Evolutionary conservation across 2,329 filamentous ascomycete genomes (phyloP), one percentile per base, ranked within the genome.

Genomic region (Rhexocercosporidium sp.): DNA sequence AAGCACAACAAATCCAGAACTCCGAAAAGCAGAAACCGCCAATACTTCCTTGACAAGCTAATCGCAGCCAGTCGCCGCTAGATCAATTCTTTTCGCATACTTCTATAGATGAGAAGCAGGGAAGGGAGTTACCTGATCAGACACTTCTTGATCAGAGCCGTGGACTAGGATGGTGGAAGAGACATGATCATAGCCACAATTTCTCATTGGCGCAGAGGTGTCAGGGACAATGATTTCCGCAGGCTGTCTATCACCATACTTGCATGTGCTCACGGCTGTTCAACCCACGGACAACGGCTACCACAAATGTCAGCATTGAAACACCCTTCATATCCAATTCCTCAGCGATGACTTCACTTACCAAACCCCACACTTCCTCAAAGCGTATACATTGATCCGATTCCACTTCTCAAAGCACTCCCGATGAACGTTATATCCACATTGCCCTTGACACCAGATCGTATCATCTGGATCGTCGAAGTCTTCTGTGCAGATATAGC

Each of bases 371-470:
- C 57, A 60, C 9, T 14, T 47, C 27, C 57, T 60, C 3, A 18
- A 3, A 14, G 29, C 53, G 16, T 37, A 22, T 3, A 14, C 25
- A n/a, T 46, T 31, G 16, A 44, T 25, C 5, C 14, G 7, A 29
- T 29, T 18, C 57, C 57, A 60, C 16, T 37, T 31, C 57, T 60
- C 57, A 5, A 47, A 60, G 34, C 57, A 60, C 4, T 11, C 57
- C 39, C 39, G 39, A 22, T 60, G 57, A 11, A 60, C 39, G 20
- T 60, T 60, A 11, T 46, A 16, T 47, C 57, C 57, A 20, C 57
- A 60, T 16, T 60, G 57, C 12, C n/a, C 29, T 20, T 60, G 22
- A 47, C 57, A 60, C 57, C 57, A 60, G 25, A 60, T 20, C 1
- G 27, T n/a, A 29, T 60, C 16, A 6, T 60, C 39, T 7, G 3